Evolutionary conservation across 1,284 basidiomycete genomes (phyloP).

Genomic region (Ustilago curta): DNA sequence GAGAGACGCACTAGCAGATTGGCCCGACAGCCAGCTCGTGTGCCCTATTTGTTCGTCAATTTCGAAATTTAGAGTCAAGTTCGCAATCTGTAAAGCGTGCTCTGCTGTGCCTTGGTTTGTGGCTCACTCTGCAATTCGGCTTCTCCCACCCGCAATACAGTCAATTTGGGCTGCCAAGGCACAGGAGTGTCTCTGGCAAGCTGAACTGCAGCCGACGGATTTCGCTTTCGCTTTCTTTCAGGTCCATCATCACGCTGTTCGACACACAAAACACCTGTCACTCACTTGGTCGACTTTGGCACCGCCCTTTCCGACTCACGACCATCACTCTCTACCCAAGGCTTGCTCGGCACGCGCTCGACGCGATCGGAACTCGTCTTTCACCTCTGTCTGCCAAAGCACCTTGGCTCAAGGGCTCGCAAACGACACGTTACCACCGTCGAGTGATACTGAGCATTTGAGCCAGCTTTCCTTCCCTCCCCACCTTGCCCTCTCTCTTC

Average conservation of each 20-base stretch:
- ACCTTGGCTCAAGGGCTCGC: slow-evolving; percentile 1
- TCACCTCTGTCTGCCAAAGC: background rate
- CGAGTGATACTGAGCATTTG: background rate
- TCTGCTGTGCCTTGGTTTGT: background rate
- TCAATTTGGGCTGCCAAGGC: background rate
- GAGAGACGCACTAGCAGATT: too few relatives aligned
- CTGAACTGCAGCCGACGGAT: background rate
- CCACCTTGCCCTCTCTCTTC: background rate
- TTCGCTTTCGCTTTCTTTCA: slow-evolving; percentile 1
- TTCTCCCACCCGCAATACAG: slow-evolving; percentile 10
- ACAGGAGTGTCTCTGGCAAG: too few relatives aligned
- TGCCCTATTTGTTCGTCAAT: background rate
- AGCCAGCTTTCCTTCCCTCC: background rate
- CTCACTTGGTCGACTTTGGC: background rate
- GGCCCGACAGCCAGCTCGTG: background rate
- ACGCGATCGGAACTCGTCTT: slow-evolving; percentile 6
- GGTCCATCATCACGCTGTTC: background rate
- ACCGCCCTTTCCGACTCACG: background rate
- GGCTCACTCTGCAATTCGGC: background rate
- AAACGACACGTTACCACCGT: background rate
- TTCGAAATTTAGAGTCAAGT: background rate
- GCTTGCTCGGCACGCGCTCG: background rate
- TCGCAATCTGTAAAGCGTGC: background rate
- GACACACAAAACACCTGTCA: background rate
- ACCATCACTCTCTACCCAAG: too few relatives aligned